A percentile compares a stretch with the other conserved stretches of the same genome.
Evolutionary conservation across 108 stramenopile species (phyloP).

Genomic region (Poteriospumella lacustris): DNA sequence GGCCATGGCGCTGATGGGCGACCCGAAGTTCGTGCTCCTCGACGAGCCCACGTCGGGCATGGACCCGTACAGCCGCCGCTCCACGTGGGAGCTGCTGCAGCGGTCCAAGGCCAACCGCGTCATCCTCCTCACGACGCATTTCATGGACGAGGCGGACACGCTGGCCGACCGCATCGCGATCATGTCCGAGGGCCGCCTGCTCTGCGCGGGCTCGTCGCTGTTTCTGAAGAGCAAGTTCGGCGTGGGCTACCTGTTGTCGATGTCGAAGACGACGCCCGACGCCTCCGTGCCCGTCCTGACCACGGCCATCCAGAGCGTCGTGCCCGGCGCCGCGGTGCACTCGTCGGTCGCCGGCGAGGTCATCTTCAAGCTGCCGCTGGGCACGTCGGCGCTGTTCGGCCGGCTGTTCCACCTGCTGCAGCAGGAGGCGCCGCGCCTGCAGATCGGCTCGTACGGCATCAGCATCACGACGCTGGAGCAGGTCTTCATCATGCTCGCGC

Average conservation of each 20-base stretch:
- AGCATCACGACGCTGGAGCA: conserved; percentile 49
- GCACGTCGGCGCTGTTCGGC: background rate
- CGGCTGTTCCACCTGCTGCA: background rate
- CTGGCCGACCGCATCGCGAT: conserved; percentile 68
- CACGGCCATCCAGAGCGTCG: background rate
- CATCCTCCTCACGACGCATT: conserved; percentile 65
- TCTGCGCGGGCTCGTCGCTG: conserved; percentile 60
- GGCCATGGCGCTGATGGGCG: conserved; percentile 72
- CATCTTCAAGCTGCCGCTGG: background rate
- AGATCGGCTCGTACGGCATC: conserved; percentile 39
- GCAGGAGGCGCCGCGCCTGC: background rate
- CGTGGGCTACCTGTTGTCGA: conserved; percentile 69
- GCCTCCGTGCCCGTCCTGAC: background rate
- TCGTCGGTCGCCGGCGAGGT: background rate
- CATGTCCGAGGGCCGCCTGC: conserved; percentile 60
- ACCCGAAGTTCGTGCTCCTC: conserved; percentile 63
- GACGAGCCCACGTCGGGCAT: conserved; percentile 73
- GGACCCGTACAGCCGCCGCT: conserved; percentile 50
- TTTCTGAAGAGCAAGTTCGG: conserved; percentile 87
- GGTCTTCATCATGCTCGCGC: conserved; percentile 40
- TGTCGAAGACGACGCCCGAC: background rate
- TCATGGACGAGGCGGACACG: conserved; percentile 70
- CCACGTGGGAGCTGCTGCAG: conserved; percentile 76
- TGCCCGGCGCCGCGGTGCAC: background rate
- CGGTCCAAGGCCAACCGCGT: conserved; percentile 61